phyloP scores from a whole-genome alignment of 2,329 filamentous ascomycete species.

The Hymenoscyphus albidus region DNA sequence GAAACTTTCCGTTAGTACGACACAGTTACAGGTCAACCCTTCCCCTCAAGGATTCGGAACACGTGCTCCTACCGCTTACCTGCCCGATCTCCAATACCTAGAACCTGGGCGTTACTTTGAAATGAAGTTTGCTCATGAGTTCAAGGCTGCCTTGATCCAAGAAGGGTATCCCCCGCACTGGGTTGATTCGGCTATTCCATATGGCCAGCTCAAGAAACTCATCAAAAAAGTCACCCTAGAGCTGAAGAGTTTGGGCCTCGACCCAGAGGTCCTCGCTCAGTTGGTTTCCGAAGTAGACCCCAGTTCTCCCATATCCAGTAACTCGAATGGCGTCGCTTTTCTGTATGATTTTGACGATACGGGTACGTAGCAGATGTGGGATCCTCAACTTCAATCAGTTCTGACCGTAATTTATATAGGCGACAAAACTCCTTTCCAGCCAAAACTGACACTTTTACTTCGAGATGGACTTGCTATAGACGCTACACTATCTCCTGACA shows the following conservation, averaged over 20 bases:
- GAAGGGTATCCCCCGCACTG: conserved; percentile 73
- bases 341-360: conserved; percentile 55
- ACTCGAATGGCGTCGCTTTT: conserved; percentile 36
- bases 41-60: not conserved
- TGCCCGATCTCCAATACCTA: not conserved
- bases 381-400: not conserved
- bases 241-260: conserved; percentile 66
- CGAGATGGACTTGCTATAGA: conserved; percentile 64
- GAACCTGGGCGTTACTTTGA: not conserved
- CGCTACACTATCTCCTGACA: conserved; percentile 55
- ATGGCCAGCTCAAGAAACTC: conserved; percentile 82
- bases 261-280: conserved; percentile 63
- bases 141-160: conserved; percentile 63
- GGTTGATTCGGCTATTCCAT: conserved; percentile 74
- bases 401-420: conserved; percentile 25
- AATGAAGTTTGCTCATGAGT: conserved; percentile 88
- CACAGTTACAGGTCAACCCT: not conserved
- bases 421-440: conserved; percentile 51
- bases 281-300: conserved; percentile 43
- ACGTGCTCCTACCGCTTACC: not conserved
- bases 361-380: conserved; percentile 9
- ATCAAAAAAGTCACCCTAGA: conserved; percentile 72
- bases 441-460: conserved; percentile 66
- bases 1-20: not conserved
- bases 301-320: not conserved